Evolutionary conservation across 2,329 filamentous ascomycete species (phyloP).

Genomic region (Fusarium nurragi): DNA sequence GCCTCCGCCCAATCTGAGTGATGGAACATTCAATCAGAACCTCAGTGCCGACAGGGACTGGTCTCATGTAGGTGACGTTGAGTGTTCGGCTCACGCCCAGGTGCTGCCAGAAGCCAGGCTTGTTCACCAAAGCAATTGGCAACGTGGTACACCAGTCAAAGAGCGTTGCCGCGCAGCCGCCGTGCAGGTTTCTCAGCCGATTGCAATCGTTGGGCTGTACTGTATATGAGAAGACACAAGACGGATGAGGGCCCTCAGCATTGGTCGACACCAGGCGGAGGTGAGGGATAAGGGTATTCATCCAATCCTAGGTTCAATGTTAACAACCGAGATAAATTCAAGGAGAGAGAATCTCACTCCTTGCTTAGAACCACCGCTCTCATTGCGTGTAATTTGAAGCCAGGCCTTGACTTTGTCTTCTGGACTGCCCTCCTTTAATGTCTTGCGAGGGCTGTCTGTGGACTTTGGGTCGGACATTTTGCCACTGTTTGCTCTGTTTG

Average conservation of each 20-base stretch:
- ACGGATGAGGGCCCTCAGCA: conserved; percentile 49
- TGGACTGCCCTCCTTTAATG: conserved; percentile 46
- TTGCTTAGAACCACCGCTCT: conserved; percentile 43
- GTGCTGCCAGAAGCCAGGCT: conserved; percentile 67
- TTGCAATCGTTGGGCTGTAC: conserved; percentile 64
- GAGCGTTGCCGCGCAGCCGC: conserved; percentile 71
- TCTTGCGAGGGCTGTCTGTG: conserved; percentile 7
- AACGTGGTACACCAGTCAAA: conserved; percentile 73
- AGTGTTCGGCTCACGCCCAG: conserved; percentile 74
- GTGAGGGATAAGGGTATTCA: conserved; percentile 53
- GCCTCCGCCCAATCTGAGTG: conserved; percentile 64
- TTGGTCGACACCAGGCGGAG: conserved; percentile 52
- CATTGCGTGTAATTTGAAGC: conserved; percentile 44
- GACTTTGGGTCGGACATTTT: conserved; percentile 17
- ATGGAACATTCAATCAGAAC: conserved; percentile 66
- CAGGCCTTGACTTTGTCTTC: conserved; percentile 48
- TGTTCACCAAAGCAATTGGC: conserved; percentile 64
- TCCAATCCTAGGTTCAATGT: conserved; percentile 54
- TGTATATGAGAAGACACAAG: conserved; percentile 58
- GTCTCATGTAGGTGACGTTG: conserved; percentile 73
- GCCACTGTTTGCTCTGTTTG: background rate
- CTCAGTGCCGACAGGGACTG: conserved; percentile 61
- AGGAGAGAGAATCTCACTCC: conserved; percentile 42
- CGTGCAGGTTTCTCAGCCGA: conserved; percentile 64
- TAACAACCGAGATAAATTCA: background rate